Evolutionary conservation across 2,329 filamentous ascomycete genomes (phyloP), one percentile per base, ranked within the genome.

Genomic region (Penicillium glabrum): DNA sequence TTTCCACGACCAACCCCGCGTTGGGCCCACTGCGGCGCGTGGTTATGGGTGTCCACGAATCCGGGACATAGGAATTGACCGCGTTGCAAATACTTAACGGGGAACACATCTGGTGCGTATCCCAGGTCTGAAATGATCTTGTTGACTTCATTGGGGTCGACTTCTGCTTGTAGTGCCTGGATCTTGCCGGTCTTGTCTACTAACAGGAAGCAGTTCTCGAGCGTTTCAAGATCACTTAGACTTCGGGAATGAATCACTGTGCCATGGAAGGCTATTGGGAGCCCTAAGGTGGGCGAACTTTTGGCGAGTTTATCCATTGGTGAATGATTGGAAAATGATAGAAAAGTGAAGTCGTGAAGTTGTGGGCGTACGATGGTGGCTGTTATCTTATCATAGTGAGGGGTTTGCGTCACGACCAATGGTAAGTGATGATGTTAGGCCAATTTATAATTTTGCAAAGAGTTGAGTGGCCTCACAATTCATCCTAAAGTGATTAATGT

Each of bases 11-110:
- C 78, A 3, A 75, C 67, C 6, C 78, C 78, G 19, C 78, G 73
- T 59, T 79, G 78, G 23, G 77, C 71, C 75, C 77, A 82, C 70
- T 82, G 80, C 2, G 86, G 86, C 0, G 87, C 86, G 65, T 89
- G 87, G 58, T 87, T 87, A 70, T 89, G 87, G 1, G 86, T 88
- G 73, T 89, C 86, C 52, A 89, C 75, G 58, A 75, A 74, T 14
- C 69, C 71, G 0, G 71, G 72, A 48, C 67, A 64, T 21, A 75
- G 54, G 47, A 75, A 74, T 29, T 74, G 59, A 11, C 66, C 65
- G 4, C 65, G 59, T 1, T 56, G 51, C 2, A 75, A 66, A 49
- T 63, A 58, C 52, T 68, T 70, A 21, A 74, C 52, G 1, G 67
- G 59, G 31, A 70, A 67, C 2, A 64, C 61, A 14, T 67, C 59